Base-by-base conservation (phyloP, 1,139 yeast species). In the Kurtzmaniella natalensis region DNA sequence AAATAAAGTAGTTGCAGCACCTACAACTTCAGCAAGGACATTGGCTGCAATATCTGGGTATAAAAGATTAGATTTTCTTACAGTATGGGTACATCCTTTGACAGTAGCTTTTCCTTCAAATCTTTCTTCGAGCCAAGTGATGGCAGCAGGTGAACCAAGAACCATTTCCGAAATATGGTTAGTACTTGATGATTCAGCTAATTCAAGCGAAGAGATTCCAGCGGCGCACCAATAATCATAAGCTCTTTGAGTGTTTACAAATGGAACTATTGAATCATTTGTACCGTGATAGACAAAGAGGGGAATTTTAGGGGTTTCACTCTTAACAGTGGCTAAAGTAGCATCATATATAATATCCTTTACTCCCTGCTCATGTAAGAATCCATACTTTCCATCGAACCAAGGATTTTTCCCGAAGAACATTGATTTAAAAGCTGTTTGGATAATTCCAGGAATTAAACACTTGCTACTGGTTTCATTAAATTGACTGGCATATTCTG, bases 241-340 rank as follows among this genome's bases (percentile, higher is more conserved):
- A 3, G 48, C 53, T 35, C 59, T 48, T 30, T 44, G 42, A 2
- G 57, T 47, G 30, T 50, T 49, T 3, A 13, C 22, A 10, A 32
- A 35, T 2, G 66, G 66, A 23, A 57, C 58, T 31, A 63, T 46
- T 5, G 43, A 42, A 40, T 63, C 70, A 4, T 48, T 33, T 15
- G 40, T 32, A 1, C 64, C 64, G 34, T 63, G 69, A 45, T 53
- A 62, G 7, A 61, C 46, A 34, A 61, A 61, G 3, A 64, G 31
- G 1, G 69, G 70, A 9, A 61, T 50, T 25, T 55, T 39, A 1
- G 70, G 70, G 20, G 42, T 42, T 31, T 39, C 43, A 17, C 25
- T 42, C 7, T 42, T 38, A 27, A 41, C 34, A 9, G 47, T 29
- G 5, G 53, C 54, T 18, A 57, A 38, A 4, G 64, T 52, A 33